phyloP scores from a whole-genome alignment of 768 basidiomycete genomes.

The Jaapia argillacea region DNA sequence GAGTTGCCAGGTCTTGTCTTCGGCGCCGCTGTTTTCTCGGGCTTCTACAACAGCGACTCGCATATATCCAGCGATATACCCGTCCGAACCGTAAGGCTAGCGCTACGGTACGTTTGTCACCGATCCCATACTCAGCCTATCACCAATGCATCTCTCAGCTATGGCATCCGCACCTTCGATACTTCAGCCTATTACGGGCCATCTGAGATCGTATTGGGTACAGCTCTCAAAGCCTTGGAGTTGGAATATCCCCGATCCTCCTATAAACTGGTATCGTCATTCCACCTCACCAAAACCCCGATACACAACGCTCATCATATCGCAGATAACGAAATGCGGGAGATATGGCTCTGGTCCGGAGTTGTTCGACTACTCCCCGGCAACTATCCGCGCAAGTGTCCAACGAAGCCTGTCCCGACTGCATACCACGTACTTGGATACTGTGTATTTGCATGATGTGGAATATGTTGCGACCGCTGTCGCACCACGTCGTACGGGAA shows the following conservation, averaged over 20 bases:
- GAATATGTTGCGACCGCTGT: slow-evolving; percentile 61
- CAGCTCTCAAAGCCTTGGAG: slow-evolving; percentile 45
- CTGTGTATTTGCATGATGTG: slow-evolving; percentile 77
- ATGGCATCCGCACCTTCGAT: slow-evolving; percentile 76
- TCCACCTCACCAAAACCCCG: neutral
- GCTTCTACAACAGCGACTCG: slow-evolving; percentile 53
- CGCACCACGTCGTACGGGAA: slow-evolving; percentile 38
- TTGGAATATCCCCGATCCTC: slow-evolving; percentile 69
- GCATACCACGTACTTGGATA: slow-evolving; percentile 70
- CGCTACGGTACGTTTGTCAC: slow-evolving; percentile 46
- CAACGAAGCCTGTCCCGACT: slow-evolving; percentile 56
- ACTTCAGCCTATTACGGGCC: slow-evolving; percentile 75
- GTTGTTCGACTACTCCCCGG: slow-evolving; percentile 68
- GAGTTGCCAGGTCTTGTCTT: slow-evolving; percentile 44
- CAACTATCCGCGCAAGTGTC: slow-evolving; percentile 56
- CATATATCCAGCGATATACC: slow-evolving; percentile 47
- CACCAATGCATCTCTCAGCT: slow-evolving; percentile 29
- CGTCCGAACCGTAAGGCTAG: slow-evolving; percentile 59
- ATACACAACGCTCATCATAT: neutral
- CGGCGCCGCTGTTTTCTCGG: slow-evolving; percentile 64
- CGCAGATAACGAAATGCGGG: slow-evolving; percentile 80
- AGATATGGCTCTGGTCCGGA: slow-evolving; percentile 45
- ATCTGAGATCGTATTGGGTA: slow-evolving; percentile 71
- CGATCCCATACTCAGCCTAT: neutral
- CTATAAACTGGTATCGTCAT: slow-evolving; percentile 52